Evolutionary conservation across 768 basidiomycete species (phyloP).

Genomic region (Termitomyces sp.): DNA sequence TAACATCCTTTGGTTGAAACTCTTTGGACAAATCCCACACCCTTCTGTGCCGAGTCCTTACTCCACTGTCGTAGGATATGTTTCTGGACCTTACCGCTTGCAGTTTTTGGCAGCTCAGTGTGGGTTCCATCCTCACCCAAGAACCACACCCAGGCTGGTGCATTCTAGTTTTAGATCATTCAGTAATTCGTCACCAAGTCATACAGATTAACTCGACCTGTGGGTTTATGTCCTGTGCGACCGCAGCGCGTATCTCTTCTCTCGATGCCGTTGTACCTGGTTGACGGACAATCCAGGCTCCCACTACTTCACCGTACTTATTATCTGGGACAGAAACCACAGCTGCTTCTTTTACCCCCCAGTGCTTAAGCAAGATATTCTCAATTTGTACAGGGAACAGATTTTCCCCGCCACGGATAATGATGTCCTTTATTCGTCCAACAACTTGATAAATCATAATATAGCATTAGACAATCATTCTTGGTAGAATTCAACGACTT

Average conservation of each 20-base stretch:
- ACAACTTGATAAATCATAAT: constrained; percentile 43
- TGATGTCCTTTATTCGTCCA: constrained; percentile 79
- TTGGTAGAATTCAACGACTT: constrained; percentile 16
- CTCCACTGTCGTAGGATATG: constrained; percentile 71
- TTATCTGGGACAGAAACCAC: constrained; percentile 65
- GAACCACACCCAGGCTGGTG: constrained; percentile 82
- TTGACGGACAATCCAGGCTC: constrained; percentile 67
- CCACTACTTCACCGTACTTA: constrained; percentile 73
- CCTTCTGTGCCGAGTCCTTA: constrained; percentile 40
- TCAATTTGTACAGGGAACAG: constrained; percentile 84
- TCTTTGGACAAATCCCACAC: constrained; percentile 29
- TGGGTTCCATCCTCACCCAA: constrained; percentile 56
- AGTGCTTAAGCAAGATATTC: constrained; percentile 55
- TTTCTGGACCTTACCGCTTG: constrained; percentile 85
- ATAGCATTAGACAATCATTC: background rate
- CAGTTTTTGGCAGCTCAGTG: constrained; percentile 72
- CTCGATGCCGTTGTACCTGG: constrained; percentile 32
- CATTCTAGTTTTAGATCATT: constrained; percentile 41
- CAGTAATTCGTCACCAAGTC: background rate
- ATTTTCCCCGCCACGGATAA: constrained; percentile 87
- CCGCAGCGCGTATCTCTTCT: constrained; percentile 48
- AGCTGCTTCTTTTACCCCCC: constrained; percentile 63
- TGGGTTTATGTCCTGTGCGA: constrained; percentile 64
- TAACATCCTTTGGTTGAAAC: background rate
- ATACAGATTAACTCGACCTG: constrained; percentile 42